Evolutionary conservation across 2,329 filamentous ascomycete species (phyloP).

Genomic region (Zasmidium angulare): DNA sequence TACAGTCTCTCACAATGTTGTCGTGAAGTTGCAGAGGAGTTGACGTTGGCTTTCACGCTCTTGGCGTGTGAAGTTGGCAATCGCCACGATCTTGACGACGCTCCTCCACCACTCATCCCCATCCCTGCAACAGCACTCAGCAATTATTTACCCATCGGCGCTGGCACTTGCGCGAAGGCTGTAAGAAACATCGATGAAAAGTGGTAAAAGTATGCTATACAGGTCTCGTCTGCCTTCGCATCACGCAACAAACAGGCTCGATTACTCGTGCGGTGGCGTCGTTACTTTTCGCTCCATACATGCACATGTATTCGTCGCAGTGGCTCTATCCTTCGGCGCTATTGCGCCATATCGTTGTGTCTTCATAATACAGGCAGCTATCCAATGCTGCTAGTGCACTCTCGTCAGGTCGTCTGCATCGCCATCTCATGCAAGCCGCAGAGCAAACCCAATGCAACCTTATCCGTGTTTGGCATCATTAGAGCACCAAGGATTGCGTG

Average conservation of each 20-base stretch:
- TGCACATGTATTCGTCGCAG: neutral
- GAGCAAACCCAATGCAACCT: conserved; percentile 44
- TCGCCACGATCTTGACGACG: neutral
- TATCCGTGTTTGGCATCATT: conserved; percentile 45
- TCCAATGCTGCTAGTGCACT: neutral
- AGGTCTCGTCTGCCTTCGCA: too few relatives aligned
- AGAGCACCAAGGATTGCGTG: conserved; percentile 49
- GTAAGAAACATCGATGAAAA: too few relatives aligned
- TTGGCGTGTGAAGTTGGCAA: conserved; percentile 11
- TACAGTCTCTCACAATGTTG: neutral
- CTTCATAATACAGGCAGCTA: neutral
- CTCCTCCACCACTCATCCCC: too few relatives aligned
- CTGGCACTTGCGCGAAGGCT: too few relatives aligned
- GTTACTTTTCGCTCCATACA: neutral
- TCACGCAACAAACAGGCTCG: neutral
- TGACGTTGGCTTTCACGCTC: conserved; percentile 7
- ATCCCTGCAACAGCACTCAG: too few relatives aligned
- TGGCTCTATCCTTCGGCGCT: neutral
- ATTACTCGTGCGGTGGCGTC: too few relatives aligned
- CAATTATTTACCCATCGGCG: too few relatives aligned
- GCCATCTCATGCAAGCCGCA: conserved; percentile 38
- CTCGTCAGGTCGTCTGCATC: conserved; percentile 23
- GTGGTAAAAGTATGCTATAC: too few relatives aligned
- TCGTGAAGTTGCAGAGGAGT: conserved; percentile 6
- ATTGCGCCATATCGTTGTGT: neutral